Evolutionary conservation across 306 rosid genomes (phyloP).

Genomic region (Begonia peltatifolia): DNA sequence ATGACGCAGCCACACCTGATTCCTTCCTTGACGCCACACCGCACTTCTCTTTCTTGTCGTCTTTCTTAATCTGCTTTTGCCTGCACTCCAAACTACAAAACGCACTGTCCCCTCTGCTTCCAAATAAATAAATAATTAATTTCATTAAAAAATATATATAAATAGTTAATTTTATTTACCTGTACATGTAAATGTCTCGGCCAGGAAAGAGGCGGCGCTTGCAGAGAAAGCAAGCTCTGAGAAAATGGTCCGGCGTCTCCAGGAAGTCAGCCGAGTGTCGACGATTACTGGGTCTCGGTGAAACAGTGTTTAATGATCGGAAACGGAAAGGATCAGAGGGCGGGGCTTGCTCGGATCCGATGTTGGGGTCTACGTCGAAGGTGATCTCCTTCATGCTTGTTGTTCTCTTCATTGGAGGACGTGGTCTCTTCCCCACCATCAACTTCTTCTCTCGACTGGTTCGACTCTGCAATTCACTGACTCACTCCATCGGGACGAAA

Average conservation of each 20-base stretch:
- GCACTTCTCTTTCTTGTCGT: slow-evolving; percentile 4
- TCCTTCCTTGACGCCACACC: slow-evolving; percentile 2
- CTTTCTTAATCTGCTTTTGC: slow-evolving; percentile 9
- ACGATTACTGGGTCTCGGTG: slow-evolving; percentile 4
- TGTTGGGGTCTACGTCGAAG: slow-evolving; percentile 26
- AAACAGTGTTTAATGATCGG: slow-evolving; percentile 1
- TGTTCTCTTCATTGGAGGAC: slow-evolving; percentile 64
- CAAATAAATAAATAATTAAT: slow-evolving; percentile 1
- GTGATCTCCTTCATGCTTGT: slow-evolving; percentile 65
- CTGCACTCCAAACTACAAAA: slow-evolving; percentile 13
- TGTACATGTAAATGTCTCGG: slow-evolving; percentile 15
- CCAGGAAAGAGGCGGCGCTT: slow-evolving; percentile 9
- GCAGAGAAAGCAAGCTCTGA: slow-evolving; percentile 8
- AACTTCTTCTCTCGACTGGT: slow-evolving; percentile 10
- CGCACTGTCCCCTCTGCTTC: slow-evolving; percentile 10
- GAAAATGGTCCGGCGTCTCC: slow-evolving; percentile 3
- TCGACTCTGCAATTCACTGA: background rate
- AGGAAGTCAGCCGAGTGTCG: slow-evolving; percentile 8
- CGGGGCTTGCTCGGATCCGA: slow-evolving; percentile 3
- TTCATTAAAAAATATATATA: background rate
- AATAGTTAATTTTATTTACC: background rate
- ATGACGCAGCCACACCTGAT: background rate
- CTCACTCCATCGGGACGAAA: background rate
- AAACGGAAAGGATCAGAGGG: slow-evolving; percentile 11
- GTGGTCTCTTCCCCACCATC: slow-evolving; percentile 69